Conservation (phyloP, 2,329 filamentous ascomycete genomes). For the Calonectria pteridis region DNA sequence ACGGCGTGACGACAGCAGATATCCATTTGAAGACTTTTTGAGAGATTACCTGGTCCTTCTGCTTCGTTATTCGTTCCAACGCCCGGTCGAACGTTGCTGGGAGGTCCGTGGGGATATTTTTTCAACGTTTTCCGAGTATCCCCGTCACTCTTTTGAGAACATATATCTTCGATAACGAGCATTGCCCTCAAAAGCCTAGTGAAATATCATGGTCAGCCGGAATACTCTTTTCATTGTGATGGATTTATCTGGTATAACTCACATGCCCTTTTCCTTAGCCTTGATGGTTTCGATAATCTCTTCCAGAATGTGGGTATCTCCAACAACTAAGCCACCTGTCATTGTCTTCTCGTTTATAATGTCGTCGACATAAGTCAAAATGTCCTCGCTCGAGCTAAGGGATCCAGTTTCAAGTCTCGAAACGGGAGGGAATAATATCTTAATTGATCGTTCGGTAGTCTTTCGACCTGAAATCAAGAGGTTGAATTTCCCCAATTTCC, state of each 20-base stretch:
- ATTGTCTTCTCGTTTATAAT: slow-evolving; percentile 4
- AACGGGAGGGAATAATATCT: not conserved
- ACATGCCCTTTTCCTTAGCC: slow-evolving; percentile 28
- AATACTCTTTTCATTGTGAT: not conserved
- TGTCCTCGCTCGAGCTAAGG: slow-evolving; percentile 4
- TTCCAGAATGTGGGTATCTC: not conserved
- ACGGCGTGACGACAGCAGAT: not conserved
- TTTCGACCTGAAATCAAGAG: slow-evolving; percentile 15
- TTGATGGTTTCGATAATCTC: slow-evolving; percentile 15
- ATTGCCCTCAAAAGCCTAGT: slow-evolving; percentile 32
- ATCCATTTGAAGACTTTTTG: slow-evolving; percentile 18
- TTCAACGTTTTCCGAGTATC: slow-evolving; percentile 22
- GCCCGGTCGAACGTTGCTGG: slow-evolving; percentile 27
- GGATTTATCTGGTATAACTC: not conserved
- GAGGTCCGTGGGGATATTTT: slow-evolving; percentile 20
- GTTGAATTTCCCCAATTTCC: not conserved
- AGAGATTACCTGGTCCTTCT: not conserved
- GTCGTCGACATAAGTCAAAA: slow-evolving; percentile 11
- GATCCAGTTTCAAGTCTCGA: slow-evolving; percentile 2
- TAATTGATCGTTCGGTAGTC: not conserved
- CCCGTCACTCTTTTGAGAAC: slow-evolving; percentile 15
- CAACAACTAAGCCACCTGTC: not conserved
- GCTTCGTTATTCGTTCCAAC: not conserved
- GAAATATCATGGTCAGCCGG: not conserved
- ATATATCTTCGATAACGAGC: slow-evolving; percentile 27